Evolutionary conservation across 257 asterid species (phyloP).

Genomic region (Rehmannia glutinosa): DNA sequence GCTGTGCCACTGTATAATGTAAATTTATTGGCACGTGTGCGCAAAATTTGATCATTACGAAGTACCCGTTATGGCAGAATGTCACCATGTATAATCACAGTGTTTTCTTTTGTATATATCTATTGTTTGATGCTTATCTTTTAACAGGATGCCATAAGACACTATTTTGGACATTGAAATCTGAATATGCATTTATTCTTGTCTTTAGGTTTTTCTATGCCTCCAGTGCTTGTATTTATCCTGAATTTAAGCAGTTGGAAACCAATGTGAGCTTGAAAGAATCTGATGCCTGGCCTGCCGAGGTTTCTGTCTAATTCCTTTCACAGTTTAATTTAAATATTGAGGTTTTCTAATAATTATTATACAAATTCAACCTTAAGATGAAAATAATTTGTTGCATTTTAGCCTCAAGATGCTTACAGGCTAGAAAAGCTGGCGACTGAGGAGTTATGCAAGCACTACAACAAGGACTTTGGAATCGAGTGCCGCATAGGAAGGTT

Average conservation of each 20-base stretch:
- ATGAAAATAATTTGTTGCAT: neutral
- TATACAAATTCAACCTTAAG: too few species aligned
- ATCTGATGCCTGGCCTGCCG: slow-evolving; percentile 94
- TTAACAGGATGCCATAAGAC: too few species aligned
- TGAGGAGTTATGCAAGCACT: slow-evolving; percentile 81
- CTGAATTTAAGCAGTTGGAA: slow-evolving; percentile 82
- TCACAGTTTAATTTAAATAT: neutral
- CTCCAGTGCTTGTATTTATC: slow-evolving; percentile 87
- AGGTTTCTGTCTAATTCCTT: slow-evolving; percentile 42
- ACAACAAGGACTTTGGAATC: slow-evolving; percentile 84
- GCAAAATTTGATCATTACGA: too few species aligned
- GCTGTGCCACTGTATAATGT: too few species aligned
- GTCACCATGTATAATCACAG: too few species aligned
- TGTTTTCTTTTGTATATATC: too few species aligned
- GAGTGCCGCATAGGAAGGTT: slow-evolving; percentile 92
- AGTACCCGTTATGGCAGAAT: too few species aligned
- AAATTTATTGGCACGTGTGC: too few species aligned
- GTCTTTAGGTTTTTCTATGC: slow-evolving; percentile 76
- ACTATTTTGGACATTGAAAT: too few species aligned
- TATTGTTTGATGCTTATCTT: too few species aligned
- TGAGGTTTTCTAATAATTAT: neutral
- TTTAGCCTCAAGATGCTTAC: slow-evolving; percentile 88
- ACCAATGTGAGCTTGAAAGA: slow-evolving; percentile 92
- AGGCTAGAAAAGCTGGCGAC: slow-evolving; percentile 85
- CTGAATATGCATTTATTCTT: neutral